Percentiles rank a stretch among this genome's conserved stretches.
These are phyloP conservation scores for Poa annua DNA, from an alignment of 176 grass and related monocot species.

Conservation along the genomic window DNA sequence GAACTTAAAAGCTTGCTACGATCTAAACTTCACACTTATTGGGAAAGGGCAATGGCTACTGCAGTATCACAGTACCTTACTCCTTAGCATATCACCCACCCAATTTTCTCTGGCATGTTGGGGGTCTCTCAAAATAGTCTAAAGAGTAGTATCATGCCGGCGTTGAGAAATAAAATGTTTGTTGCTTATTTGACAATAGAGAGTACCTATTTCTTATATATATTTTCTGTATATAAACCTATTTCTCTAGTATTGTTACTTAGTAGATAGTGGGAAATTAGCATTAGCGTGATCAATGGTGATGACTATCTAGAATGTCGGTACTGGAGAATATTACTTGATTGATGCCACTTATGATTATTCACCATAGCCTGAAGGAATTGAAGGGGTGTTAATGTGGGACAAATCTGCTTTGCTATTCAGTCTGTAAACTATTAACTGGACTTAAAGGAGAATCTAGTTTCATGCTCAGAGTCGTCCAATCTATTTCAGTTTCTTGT, in stretches of 20 bases:
- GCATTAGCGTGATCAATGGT: slow-evolving; percentile 1
- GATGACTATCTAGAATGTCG: neutral
- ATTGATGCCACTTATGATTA: neutral
- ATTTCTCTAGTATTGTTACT: neutral
- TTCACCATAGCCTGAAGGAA: neutral
- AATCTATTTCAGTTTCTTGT: neutral
- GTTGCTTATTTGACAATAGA: slow-evolving; percentile 13
- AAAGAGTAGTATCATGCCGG: neutral
- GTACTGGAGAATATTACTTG: neutral
- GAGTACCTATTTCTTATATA: neutral
- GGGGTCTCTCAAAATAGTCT: neutral
- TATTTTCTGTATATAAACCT: neutral
- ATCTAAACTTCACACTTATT: too few species aligned
- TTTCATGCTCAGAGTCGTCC: neutral
- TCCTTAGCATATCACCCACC: neutral
- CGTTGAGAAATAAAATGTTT: neutral
- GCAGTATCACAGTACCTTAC: neutral
- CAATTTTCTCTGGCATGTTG: neutral
- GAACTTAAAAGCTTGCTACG: too few species aligned
- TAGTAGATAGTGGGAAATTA: slow-evolving; percentile 18
- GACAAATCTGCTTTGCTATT: neutral
- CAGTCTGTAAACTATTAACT: neutral
- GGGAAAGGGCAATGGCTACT: neutral
- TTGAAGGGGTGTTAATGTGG: neutral
- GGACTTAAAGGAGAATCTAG: neutral